phyloP scores from a whole-genome alignment of 1,284 basidiomycete species.

The Ganoderma boninense region DNA sequence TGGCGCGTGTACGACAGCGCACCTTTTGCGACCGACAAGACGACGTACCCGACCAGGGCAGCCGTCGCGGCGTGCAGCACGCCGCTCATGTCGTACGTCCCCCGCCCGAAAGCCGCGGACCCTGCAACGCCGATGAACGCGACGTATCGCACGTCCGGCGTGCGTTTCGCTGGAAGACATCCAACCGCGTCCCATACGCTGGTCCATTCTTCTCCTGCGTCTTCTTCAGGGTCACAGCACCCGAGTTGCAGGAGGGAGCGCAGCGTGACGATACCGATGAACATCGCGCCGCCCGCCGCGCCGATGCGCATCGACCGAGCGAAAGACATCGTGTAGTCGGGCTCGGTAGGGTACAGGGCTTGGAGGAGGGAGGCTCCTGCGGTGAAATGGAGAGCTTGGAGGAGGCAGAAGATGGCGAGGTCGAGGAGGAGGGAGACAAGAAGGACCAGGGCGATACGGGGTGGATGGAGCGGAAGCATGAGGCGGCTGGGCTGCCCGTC shows the following conservation, averaged over 20 bases:
- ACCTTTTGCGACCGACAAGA: background rate
- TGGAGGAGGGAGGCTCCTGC: background rate
- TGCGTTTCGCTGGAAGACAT: background rate
- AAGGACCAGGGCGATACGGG: background rate
- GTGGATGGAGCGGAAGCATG: background rate
- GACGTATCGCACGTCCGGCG: background rate
- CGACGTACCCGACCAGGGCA: background rate
- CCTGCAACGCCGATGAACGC: background rate
- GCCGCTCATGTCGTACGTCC: background rate
- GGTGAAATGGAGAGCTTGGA: background rate
- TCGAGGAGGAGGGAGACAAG: background rate
- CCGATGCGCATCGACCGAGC: background rate
- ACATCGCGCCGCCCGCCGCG: slow-evolving; percentile 1
- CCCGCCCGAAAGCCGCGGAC: background rate
- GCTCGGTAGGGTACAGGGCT: background rate
- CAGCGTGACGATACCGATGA: background rate
- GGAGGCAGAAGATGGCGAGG: background rate
- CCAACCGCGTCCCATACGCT: background rate
- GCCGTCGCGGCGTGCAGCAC: background rate
- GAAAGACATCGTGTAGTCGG: background rate
- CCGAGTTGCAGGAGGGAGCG: background rate
- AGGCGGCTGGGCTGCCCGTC: background rate
- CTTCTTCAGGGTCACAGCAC: background rate
- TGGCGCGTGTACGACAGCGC: background rate
- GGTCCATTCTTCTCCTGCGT: background rate